Evolutionary conservation across 2,329 filamentous ascomycete genomes (phyloP).

Genomic region (Diaporthe helianthi): DNA sequence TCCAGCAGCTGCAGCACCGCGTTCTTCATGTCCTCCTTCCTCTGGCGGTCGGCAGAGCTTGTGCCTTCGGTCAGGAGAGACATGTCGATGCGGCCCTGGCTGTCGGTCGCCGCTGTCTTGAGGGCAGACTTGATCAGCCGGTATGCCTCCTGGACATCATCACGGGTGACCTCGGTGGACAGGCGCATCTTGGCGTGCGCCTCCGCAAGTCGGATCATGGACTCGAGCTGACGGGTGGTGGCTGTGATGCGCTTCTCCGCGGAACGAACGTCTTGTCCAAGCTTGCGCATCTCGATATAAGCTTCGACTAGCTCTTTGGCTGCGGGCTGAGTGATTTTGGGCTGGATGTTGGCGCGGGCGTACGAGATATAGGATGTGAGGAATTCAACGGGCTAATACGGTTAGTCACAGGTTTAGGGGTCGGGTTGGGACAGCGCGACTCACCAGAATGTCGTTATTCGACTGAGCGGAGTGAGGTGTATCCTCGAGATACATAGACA

Average conservation of each 20-base stretch:
- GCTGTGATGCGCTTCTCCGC: conserved; percentile 96
- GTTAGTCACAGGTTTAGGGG: conserved; percentile 15
- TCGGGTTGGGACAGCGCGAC: conserved; percentile 42
- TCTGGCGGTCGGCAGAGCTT: conserved; percentile 81
- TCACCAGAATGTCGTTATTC: conserved; percentile 79
- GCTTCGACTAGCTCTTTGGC: conserved; percentile 83
- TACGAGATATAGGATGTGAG: conserved; percentile 97
- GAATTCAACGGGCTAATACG: conserved; percentile 82
- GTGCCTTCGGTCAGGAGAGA: conserved; percentile 93
- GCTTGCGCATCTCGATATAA: conserved; percentile 94
- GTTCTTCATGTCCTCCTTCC: conserved; percentile 83
- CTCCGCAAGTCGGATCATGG: conserved; percentile 96
- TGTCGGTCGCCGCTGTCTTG: conserved; percentile 96
- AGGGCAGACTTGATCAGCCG: conserved; percentile 92
- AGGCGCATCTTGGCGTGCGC: conserved; percentile 98
- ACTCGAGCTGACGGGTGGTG: conserved; percentile 94
- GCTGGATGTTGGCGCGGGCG: conserved; percentile 85
- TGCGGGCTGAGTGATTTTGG: conserved; percentile 79
- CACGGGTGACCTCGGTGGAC: conserved; percentile 73
- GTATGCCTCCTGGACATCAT: conserved; percentile 89
- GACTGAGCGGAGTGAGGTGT: conserved; percentile 82
- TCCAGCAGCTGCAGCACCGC: conserved; percentile 79
- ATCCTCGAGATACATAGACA: conserved; percentile 97
- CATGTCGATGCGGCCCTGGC: conserved; percentile 96
- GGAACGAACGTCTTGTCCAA: conserved; percentile 85